These are phyloP conservation scores for Tetrapisispora fleetii DNA, from an alignment of 805 yeast genomes.

Conservation along the genomic window DNA sequence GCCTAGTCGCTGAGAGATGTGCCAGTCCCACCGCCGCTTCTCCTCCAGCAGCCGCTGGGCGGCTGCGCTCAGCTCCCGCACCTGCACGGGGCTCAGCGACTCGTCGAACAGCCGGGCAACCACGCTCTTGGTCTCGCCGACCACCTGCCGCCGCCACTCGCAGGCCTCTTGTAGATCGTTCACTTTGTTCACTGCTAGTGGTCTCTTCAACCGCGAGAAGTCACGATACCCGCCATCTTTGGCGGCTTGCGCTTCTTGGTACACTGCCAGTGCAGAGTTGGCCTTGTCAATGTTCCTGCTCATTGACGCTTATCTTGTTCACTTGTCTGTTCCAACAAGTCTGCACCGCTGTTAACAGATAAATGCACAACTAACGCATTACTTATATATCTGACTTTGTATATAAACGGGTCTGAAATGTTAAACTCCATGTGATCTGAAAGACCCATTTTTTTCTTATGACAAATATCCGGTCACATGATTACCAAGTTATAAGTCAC, in stretches of 20 bases:
- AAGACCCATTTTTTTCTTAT: too few species aligned
- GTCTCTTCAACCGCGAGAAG: conserved; percentile 47
- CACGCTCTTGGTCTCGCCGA: conserved; percentile 53
- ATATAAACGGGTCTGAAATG: too few species aligned
- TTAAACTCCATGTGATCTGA: too few species aligned
- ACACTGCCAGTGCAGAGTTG: conserved; percentile 57
- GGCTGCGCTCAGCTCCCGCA: conserved; percentile 67
- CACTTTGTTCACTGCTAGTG: conserved; percentile 47
- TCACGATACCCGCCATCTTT: conserved; percentile 48
- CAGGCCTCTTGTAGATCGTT: conserved; percentile 54
- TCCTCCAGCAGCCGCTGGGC: conserved; percentile 59
- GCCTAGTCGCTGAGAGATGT: conserved; percentile 38
- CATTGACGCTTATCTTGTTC: conserved; percentile 33
- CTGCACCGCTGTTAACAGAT: too few species aligned
- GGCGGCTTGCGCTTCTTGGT: conserved; percentile 50
- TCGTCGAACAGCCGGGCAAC: conserved; percentile 57
- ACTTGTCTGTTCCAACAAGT: background rate
- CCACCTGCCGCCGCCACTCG: conserved; percentile 52
- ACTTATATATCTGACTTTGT: too few species aligned
- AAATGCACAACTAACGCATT: too few species aligned
- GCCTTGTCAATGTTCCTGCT: conserved; percentile 72
- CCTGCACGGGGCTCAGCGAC: conserved; percentile 44
- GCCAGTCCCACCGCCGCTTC: conserved; percentile 69
- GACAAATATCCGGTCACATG: too few species aligned
- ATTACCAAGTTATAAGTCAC: too few species aligned